Evolutionary conservation across 2,329 filamentous ascomycete species (phyloP).

Genomic region (Penicillium brasilianum): DNA sequence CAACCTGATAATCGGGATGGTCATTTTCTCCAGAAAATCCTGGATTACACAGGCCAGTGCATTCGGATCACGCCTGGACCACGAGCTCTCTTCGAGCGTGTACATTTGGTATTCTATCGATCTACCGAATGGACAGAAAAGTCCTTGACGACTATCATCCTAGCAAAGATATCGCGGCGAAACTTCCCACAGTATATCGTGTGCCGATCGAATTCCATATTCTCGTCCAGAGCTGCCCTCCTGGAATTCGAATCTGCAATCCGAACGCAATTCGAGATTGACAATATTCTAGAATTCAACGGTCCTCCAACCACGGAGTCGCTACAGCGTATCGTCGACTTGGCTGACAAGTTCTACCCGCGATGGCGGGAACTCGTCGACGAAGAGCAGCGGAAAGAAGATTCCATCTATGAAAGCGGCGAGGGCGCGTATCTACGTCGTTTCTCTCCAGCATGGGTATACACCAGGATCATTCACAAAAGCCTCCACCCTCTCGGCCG

Average conservation of each 20-base stretch:
- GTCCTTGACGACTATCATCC: slow-evolving; percentile 89
- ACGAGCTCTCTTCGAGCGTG: slow-evolving; percentile 85
- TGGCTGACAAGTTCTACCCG: slow-evolving; percentile 75
- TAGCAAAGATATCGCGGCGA: slow-evolving; percentile 83
- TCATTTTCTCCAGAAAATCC: slow-evolving; percentile 78
- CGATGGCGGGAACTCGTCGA: slow-evolving; percentile 76
- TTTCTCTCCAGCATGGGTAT: slow-evolving; percentile 90
- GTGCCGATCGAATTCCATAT: slow-evolving; percentile 87
- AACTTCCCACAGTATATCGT: slow-evolving; percentile 93
- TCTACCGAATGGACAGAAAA: slow-evolving; percentile 98
- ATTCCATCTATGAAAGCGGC: slow-evolving; percentile 74
- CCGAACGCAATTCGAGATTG: slow-evolving; percentile 78
- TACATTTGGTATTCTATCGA: slow-evolving; percentile 94
- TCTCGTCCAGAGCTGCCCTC: slow-evolving; percentile 73
- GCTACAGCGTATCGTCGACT: slow-evolving; percentile 69
- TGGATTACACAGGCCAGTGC: slow-evolving; percentile 78
- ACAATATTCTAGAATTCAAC: slow-evolving; percentile 79
- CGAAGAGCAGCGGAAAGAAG: slow-evolving; percentile 79
- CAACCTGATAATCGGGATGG: slow-evolving; percentile 67
- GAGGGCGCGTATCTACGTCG: slow-evolving; percentile 88
- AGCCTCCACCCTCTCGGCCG: slow-evolving; percentile 77
- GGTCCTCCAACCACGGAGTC: slow-evolving; percentile 70
- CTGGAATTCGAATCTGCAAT: slow-evolving; percentile 90
- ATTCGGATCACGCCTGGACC: slow-evolving; percentile 75
- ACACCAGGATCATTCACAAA: slow-evolving; percentile 92